Conservation (phyloP, 140 eudicot species). For the Anethum foeniculum region DNA sequence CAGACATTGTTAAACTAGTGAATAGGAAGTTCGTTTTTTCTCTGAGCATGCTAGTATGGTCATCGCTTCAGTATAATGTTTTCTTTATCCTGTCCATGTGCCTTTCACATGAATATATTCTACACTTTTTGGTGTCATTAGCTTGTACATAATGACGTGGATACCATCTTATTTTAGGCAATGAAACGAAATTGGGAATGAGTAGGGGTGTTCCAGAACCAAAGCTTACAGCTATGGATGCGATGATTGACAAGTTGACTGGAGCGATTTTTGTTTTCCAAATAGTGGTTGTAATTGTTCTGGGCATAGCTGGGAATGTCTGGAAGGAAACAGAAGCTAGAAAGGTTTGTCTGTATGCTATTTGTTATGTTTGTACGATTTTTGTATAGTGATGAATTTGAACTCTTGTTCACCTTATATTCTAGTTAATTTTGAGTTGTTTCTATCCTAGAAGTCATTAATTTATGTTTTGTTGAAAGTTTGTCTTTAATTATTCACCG, state of each 20-base stretch:
- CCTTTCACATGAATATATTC: background rate
- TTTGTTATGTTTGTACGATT: background rate
- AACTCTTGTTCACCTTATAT: background rate
- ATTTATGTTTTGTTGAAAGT: background rate
- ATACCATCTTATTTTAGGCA: conserved; percentile 42
- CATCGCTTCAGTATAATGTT: background rate
- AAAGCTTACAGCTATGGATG: conserved; percentile 95
- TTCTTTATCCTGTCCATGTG: background rate
- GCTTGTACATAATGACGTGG: background rate
- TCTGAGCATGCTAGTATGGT: background rate
- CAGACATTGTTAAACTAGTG: background rate
- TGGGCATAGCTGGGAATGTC: conserved; percentile 91
- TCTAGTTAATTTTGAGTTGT: background rate
- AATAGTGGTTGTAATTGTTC: conserved; percentile 86
- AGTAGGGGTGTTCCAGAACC: conserved; percentile 96
- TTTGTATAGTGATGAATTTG: background rate
- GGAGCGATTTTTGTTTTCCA: conserved; percentile 92
- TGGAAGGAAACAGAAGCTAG: conserved; percentile 96
- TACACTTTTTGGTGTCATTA: background rate
- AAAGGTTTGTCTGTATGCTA: conserved; percentile 53
- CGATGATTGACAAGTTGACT: conserved; percentile 97
- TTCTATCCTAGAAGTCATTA: background rate
- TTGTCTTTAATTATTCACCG: background rate
- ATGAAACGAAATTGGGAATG: conserved; percentile 96
- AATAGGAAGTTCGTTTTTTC: background rate